These are phyloP conservation scores for Penicillium coffeae DNA, from an alignment of 495 filamentous ascomycete genomes.

Conservation along the genomic window DNA sequence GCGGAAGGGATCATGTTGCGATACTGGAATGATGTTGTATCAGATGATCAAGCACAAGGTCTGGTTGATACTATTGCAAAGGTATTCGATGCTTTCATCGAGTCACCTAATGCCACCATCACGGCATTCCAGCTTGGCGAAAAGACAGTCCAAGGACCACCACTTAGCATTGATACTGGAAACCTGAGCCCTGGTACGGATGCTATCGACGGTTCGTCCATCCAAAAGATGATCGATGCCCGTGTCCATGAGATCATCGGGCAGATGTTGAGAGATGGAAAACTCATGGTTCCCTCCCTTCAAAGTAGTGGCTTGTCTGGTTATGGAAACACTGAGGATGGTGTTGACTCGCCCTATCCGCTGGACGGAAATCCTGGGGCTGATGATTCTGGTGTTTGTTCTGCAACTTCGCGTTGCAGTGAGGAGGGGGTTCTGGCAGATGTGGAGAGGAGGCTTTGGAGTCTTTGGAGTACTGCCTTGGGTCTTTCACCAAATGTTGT, in stretches of 20 bases:
- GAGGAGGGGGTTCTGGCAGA: conserved; percentile 23
- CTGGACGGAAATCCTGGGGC: conserved; percentile 14
- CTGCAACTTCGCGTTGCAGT: conserved; percentile 21
- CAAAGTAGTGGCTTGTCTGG: conserved; percentile 13
- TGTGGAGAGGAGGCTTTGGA: conserved; percentile 39
- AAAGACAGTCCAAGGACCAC: conserved; percentile 1
- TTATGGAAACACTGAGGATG: conserved; percentile 14
- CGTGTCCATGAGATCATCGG: conserved; percentile 40
- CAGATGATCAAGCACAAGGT: conserved; percentile 33
- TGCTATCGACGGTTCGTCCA: conserved; percentile 21
- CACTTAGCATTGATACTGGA: conserved; percentile 7
- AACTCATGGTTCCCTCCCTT: conserved; percentile 21
- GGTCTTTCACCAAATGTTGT: conserved; percentile 37
- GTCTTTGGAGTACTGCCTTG: conserved; percentile 43
- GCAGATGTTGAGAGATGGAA: conserved; percentile 37
- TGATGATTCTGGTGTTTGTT: conserved; percentile 24
- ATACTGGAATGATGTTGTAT: conserved; percentile 46
- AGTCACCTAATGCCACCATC: conserved; percentile 21
- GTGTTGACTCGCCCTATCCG: conserved; percentile 18
- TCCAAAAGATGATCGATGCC: conserved; percentile 38
- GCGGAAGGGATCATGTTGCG: conserved; percentile 45
- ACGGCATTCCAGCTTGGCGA: conserved; percentile 18
- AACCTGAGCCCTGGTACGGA: conserved; percentile 10
- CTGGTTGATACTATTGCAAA: conserved; percentile 31
- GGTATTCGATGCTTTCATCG: conserved; percentile 34